Conservation (phyloP, 2,329 filamentous ascomycete species). For the Epichloe scottii region DNA sequence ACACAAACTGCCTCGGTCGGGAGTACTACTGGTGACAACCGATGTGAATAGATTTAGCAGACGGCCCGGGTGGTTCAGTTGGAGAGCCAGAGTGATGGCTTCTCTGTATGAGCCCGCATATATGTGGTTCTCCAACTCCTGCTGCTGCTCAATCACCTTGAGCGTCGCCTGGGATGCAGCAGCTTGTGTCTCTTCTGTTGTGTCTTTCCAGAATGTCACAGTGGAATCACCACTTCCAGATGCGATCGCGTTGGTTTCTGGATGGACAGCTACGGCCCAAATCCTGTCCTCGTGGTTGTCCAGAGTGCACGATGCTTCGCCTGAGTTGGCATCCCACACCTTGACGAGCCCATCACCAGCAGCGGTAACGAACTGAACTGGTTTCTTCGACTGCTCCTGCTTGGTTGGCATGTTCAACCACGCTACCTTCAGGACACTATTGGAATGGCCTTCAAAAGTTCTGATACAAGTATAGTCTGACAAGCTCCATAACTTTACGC, state of each 20-base stretch:
- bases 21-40: slow-evolving; percentile 52
- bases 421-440: slow-evolving; percentile 84
- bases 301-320: slow-evolving; percentile 76
- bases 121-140: slow-evolving; percentile 87
- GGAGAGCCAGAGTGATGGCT: slow-evolving; percentile 81
- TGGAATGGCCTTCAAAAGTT: slow-evolving; percentile 92
- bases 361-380: slow-evolving; percentile 68
- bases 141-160: slow-evolving; percentile 82
- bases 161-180: slow-evolving; percentile 62
- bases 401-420: slow-evolving; percentile 56
- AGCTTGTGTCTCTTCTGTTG: slow-evolving; percentile 65
- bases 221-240: slow-evolving; percentile 89
- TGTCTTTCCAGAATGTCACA: slow-evolving; percentile 92
- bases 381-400: slow-evolving; percentile 41
- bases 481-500: slow-evolving; percentile 87
- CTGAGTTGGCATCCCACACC: slow-evolving; percentile 80
- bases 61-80: slow-evolving; percentile 86
- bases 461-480: slow-evolving; percentile 84
- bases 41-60: slow-evolving; percentile 73
- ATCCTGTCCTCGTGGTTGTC: slow-evolving; percentile 97
- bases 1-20: slow-evolving; percentile 50
- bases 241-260: slow-evolving; percentile 58
- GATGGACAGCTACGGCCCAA: slow-evolving; percentile 72
- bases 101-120: slow-evolving; percentile 79
- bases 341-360: slow-evolving; percentile 93